A percentile compares a stretch with the other conserved stretches of the same genome.
Conservation (phyloP, 148 eudicot species). For the Dianthus caryophyllus region DNA sequence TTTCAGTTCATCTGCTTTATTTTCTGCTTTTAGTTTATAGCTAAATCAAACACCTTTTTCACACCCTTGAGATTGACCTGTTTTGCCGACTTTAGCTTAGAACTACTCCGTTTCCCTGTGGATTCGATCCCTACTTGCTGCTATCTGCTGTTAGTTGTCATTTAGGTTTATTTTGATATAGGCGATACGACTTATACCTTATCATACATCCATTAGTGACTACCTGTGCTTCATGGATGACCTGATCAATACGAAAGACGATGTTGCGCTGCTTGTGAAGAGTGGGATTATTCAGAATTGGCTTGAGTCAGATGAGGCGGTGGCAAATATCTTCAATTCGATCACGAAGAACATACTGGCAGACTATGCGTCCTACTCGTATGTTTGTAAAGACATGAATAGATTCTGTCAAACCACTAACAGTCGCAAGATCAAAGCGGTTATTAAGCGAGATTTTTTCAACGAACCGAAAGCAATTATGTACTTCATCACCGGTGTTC, state of each 20-base stretch:
- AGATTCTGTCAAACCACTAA: background rate
- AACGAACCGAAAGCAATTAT: conserved; percentile 16
- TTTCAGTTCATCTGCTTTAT: too few species aligned
- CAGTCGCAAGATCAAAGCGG: background rate
- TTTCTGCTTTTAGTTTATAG: too few species aligned
- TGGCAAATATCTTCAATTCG: conserved; percentile 15
- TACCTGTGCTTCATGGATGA: conserved; percentile 25
- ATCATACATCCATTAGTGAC: conserved; percentile 11
- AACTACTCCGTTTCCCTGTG: too few species aligned
- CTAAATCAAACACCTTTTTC: too few species aligned
- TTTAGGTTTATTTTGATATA: too few species aligned
- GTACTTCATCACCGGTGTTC: conserved; percentile 15
- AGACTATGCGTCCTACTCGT: conserved; percentile 12
- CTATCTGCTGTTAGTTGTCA: too few species aligned
- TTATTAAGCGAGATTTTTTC: conserved; percentile 10
- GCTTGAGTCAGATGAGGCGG: conserved; percentile 19
- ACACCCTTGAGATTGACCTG: too few species aligned
- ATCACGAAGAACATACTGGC: conserved; percentile 20
- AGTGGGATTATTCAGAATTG: conserved; percentile 14
- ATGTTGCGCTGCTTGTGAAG: conserved; percentile 10
- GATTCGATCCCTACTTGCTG: too few species aligned
- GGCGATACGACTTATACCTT: too few species aligned
- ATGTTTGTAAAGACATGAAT: conserved; percentile 2
- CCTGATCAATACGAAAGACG: conserved; percentile 18
- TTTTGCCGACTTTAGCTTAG: too few species aligned